Evolutionary conservation across 768 basidiomycete species (phyloP), one percentile per base, ranked within the genome.

Genomic region (Austroboletus eburneus): DNA sequence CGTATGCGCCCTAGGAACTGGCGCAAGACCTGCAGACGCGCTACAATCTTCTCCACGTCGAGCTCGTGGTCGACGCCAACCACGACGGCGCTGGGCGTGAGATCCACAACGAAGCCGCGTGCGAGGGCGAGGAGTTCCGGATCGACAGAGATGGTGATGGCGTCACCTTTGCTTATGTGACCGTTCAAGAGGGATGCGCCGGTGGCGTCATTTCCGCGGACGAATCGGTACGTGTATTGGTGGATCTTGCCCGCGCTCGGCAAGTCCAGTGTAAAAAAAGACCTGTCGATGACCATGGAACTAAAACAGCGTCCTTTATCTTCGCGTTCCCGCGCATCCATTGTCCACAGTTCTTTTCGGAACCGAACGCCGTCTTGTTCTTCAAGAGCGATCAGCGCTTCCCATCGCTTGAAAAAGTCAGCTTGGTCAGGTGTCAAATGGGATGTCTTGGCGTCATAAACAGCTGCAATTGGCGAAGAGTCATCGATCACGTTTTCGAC

Each of bases 291-390:
- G 27, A 80, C 61, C 95, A 98, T 94, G 38, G 77, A 71, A 32
- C 77, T 72, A 55, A 97, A 89, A 59, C 93, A 96, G 52, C 93
- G 74, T 3, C 96, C 96, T 34, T 77, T 79, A 45, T 69, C 75
- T 64, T 92, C 89, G 45, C 96, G 76, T 57, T 93, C 84, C 16
- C 65, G 69, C 0, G 91, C 91, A 6, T 78, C 77, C 76, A 95
- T 80, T 0, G 89, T 93, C 96, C 96, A 99, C 9, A 98, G 72
- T 57, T 99, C 94, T 54, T 87, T 89, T 62, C 82, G 81, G 70
- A 91, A 93, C 17, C 88, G 77, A 9, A 85, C 69, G 13, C 88
- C 71, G 53, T 96, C 94, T 47, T 85, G 83, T 62, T 98, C 96
- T 63, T 99, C 96, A 4, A 83, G 60, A 2, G 90, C 75, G 46